These are phyloP conservation scores for Heliamphora exappendiculata DNA, from an alignment of 148 eudicot species.

Conservation along the genomic window DNA sequence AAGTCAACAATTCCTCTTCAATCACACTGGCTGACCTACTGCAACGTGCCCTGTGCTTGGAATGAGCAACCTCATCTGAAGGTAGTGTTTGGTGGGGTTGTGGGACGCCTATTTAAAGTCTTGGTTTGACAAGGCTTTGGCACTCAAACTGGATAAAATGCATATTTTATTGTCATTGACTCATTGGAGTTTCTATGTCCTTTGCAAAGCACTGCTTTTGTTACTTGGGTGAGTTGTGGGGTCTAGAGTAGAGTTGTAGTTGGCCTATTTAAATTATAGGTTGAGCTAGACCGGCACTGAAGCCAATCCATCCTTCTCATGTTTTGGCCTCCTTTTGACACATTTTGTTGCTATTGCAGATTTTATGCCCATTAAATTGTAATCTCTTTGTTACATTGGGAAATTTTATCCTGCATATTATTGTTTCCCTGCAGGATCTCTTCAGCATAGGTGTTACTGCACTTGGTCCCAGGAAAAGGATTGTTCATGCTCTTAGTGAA, in stretches of 20 bases:
- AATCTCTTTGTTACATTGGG: background rate
- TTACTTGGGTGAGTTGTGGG: background rate
- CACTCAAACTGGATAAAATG: background rate
- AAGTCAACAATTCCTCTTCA: background rate
- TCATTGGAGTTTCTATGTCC: background rate
- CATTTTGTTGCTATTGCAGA: background rate
- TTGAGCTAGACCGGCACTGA: background rate
- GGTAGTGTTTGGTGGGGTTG: background rate
- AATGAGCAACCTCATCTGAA: background rate
- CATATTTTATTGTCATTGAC: background rate
- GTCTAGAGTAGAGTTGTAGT: background rate
- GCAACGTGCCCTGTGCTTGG: background rate
- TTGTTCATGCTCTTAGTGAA: constrained; percentile 58
- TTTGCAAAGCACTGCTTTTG: background rate
- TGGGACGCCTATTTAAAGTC: background rate
- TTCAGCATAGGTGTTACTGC: constrained; percentile 71
- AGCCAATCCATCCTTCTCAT: too few species aligned
- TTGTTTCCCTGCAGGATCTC: constrained; percentile 53
- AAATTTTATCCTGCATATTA: background rate
- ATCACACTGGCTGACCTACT: background rate
- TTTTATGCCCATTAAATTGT: background rate
- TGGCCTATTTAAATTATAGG: background rate
- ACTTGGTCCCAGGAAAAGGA: constrained; percentile 91
- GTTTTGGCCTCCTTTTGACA: background rate
- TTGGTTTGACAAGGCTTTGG: background rate